A percentile compares a stretch with the other conserved stretches of the same genome.
These are phyloP conservation scores for Closterium sp. DNA, from an alignment of 139 green algal species.

Conservation along the genomic window DNA sequence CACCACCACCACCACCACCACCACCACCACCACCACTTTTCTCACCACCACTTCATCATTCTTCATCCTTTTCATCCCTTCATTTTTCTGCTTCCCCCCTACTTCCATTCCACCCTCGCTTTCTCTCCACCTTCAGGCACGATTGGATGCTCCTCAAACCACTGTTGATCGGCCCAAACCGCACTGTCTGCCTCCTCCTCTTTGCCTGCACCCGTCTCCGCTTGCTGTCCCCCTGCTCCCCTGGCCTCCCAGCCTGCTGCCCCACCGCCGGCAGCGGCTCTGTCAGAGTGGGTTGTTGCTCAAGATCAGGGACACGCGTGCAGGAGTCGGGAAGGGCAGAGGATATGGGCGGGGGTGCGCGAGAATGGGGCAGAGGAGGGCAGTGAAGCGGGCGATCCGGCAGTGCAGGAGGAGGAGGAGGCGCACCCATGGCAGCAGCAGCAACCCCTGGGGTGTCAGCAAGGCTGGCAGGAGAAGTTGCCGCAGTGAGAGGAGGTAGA, in stretches of 20 bases:
- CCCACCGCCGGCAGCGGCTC: neutral
- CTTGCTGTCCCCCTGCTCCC: neutral
- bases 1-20: too few species aligned
- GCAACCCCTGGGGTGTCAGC: neutral
- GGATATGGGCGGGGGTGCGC: too few species aligned
- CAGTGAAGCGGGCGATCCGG: neutral
- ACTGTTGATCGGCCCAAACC: neutral
- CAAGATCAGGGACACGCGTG: too few species aligned
- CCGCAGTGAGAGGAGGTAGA: neutral
- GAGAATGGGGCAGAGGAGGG: neutral
- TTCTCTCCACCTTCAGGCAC: neutral
- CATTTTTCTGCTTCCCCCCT: too few species aligned
- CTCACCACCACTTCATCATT: too few species aligned
- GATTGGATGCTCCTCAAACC: neutral
- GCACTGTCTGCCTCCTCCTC: neutral
- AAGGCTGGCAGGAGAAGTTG: neutral
- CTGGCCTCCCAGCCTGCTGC: neutral
- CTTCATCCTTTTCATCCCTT: too few species aligned
- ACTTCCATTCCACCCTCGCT: neutral
- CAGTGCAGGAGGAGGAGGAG: neutral
- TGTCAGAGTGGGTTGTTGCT: too few species aligned
- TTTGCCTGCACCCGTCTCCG: neutral
- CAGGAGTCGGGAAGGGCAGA: too few species aligned
- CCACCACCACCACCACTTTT: too few species aligned
- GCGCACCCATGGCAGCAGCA: neutral